A percentile compares a stretch with the other conserved stretches of the same genome.
Conservation (phyloP, 805 yeast species). For the Ascoidea asiatica region DNA sequence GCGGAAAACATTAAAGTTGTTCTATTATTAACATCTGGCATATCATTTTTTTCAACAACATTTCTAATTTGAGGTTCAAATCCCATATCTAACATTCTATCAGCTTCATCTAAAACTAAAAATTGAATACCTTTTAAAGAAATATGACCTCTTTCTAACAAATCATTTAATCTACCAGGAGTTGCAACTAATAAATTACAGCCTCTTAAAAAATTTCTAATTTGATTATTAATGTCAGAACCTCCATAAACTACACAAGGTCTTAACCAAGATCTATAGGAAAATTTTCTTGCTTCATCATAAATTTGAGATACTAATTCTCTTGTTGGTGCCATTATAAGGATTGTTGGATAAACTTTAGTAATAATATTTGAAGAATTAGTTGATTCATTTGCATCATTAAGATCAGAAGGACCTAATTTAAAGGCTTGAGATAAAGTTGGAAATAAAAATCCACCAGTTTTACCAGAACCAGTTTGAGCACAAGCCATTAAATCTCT, state of each 20-base stretch:
- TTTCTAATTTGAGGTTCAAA: constrained; percentile 99
- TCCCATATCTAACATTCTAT: constrained; percentile 99
- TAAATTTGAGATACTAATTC: constrained; percentile 94
- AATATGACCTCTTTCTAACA: constrained; percentile 88
- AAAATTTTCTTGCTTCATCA: constrained; percentile 90
- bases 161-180: constrained; percentile 96
- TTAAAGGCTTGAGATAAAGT: constrained; percentile 83
- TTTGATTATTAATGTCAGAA: constrained; percentile 82
- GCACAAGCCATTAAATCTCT: constrained; percentile 97
- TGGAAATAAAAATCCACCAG: constrained; percentile 99
- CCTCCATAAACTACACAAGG: constrained; percentile 98
- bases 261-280: constrained; percentile 96
- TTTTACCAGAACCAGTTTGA: constrained; percentile 98
- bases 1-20: constrained; percentile 99
- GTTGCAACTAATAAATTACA: constrained; percentile 96
- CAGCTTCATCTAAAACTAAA: constrained; percentile 96
- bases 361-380: constrained; percentile 41
- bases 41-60: constrained; percentile 94
- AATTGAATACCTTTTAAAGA: constrained; percentile 83
- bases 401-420: constrained; percentile 65
- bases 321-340: constrained; percentile 97
- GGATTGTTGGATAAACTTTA: constrained; percentile 88
- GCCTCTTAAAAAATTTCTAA: constrained; percentile 81
- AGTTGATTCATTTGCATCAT: constrained; percentile 20
- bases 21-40: constrained; percentile 85